Evolutionary conservation across 2,329 filamentous ascomycete genomes (phyloP), one percentile per base, ranked within the genome.

Genomic region (Rachicladosporium sp.): DNA sequence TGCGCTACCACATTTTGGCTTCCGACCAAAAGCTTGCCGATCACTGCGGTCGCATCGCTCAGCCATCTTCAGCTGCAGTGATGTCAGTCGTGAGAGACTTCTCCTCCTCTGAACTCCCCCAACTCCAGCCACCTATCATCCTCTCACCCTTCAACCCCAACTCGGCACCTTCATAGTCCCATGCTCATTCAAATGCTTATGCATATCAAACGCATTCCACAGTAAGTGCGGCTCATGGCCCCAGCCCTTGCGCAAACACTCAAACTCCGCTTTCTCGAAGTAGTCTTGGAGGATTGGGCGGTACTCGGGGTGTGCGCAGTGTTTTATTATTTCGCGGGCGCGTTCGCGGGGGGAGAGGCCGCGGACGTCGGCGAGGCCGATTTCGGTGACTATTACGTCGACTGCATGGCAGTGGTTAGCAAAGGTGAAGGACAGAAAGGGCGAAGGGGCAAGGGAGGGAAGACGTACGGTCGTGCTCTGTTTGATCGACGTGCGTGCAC

Each of bases 401-500:
- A 93, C 38, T 41, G 35, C n/a, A 27, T 6, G 19, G 4, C 1
- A 19, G 10, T 13, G 29, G 38, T 41, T 21, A 32, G 13, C 29
- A 35, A 23, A 12, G 11, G 10, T 13, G 10, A 21, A 4, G 31
- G n/a, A 33, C 9, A 15, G 1, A 7, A 11, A n/a, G 27, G 12
- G 11, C 15, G 1, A 12, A 13, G 12, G 29, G 36, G 21, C 11
- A 11, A 15, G 33, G 11, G 10, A 15, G 6, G 15, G 33, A 35
- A 13, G 10, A 41, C 38, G 36, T 36, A 41, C 38, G 72, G 58
- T 93, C 87, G 63, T 93, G 86, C 67, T 93, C 87, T 0, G 87
- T 93, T 71, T 93, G 86, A 63, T 93, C 86, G 49, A 93, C 71
- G 65, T 93, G 87, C 3, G 85, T 93, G 65, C 80, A 86, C 82